phyloP scores from a whole-genome alignment of 352 stramenopile genomes.

The Phytophthora cryptogea region DNA sequence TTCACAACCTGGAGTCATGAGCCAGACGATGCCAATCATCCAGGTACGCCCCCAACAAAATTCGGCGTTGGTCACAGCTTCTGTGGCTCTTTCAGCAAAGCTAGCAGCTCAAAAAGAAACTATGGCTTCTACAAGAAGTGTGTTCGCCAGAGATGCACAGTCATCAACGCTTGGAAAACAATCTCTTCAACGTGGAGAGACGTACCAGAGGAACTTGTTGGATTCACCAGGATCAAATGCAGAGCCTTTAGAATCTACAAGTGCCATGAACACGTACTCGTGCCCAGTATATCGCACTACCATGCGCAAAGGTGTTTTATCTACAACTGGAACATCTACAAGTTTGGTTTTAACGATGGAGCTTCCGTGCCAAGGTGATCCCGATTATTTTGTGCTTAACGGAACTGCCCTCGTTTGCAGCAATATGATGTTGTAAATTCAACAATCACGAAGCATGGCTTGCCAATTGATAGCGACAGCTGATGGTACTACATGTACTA shows the following conservation, averaged over 20 bases:
- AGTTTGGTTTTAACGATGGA: slow-evolving; percentile 94
- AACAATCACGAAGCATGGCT: not conserved
- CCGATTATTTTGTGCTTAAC: slow-evolving; percentile 90
- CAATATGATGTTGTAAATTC: slow-evolving; percentile 5
- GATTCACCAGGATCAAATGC: not conserved
- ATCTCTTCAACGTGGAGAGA: slow-evolving; percentile 9
- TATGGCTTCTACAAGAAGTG: slow-evolving; percentile 1
- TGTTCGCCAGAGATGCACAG: not conserved
- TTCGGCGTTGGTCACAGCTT: not conserved
- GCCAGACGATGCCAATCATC: slow-evolving; percentile 83
- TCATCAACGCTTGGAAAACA: not conserved
- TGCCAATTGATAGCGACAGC: too few relatives aligned
- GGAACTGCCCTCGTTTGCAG: slow-evolving; percentile 90
- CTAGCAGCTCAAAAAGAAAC: not conserved
- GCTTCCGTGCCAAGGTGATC: slow-evolving; percentile 67
- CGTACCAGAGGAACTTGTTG: not conserved
- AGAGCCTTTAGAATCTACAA: not conserved
- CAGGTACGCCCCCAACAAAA: slow-evolving; percentile 75
- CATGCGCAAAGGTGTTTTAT: slow-evolving; percentile 88
- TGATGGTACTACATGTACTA: too few relatives aligned
- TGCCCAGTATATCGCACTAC: slow-evolving; percentile 94
- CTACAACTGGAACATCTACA: slow-evolving; percentile 92
- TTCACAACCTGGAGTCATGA: slow-evolving; percentile 59
- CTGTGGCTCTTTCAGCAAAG: not conserved
- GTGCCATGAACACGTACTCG: slow-evolving; percentile 55